Base-by-base conservation (phyloP, 495 filamentous ascomycete species). In the Podospora australis region DNA sequence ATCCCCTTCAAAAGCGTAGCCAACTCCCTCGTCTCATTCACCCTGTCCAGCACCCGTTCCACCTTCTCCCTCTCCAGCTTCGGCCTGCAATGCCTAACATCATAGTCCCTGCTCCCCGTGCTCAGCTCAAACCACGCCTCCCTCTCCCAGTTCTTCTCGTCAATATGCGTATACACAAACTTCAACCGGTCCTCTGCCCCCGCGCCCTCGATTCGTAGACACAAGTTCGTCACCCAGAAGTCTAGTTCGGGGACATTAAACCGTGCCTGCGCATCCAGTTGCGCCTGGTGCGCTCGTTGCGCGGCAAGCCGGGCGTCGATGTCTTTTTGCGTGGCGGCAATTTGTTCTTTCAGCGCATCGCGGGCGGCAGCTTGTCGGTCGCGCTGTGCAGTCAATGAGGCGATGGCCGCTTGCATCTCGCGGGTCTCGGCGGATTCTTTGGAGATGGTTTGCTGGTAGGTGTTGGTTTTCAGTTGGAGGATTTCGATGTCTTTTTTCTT, bases 81-180 rank as follows among this genome's bases (percentile, higher is more conserved):
- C 21, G 91, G 91, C 55, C 81, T 71, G 52, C 81, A 86, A 39
- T 82, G 80, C 42, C 79, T 75, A 8, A 98, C 82, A 57, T 84
- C 81, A 62, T 96, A 97, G 47, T 97, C 92, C 45, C 84, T 73
- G 53, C 77, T 81, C 9, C 80, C 77, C 54, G 83, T 91, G 54
- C 83, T 82, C 46, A 98, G 68, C 73, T 96, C 90, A 65, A 98
- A 98, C 82, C 83, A 96, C 8, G 82, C 86, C 69, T 98, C 92
- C 48, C 81, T 78, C 55, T 86, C 86, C 87, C 88, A 92, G 56
- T 92, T 83, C 53, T 81, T 77, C 68, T 96, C 91, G 60, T 86
- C 78, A 23, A 96, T 67, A 65, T 95, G 86, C n/a, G 78, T 88
- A 62, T 85, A 98, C 4, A 90, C 78, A 70, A 98, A 95, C 66